phyloP scores from a whole-genome alignment of 306 rosid species.

The Cicer pinnatifidum region DNA sequence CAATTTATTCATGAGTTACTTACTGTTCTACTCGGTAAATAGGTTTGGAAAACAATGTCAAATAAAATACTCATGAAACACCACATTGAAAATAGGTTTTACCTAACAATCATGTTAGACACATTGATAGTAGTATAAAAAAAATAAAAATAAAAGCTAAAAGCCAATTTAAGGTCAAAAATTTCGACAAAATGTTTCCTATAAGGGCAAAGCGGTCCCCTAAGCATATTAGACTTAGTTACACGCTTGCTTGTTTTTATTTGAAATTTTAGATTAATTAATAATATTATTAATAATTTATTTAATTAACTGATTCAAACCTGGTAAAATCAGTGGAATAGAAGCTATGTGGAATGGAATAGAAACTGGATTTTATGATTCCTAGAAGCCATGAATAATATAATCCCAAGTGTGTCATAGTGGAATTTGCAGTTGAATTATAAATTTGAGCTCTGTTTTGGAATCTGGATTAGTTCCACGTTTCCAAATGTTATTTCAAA shows the following conservation, averaged over 20 bases:
- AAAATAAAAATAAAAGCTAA: background rate
- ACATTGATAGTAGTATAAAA: slow-evolving; percentile 27
- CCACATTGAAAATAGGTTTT: slow-evolving; percentile 18
- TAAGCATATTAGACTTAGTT: slow-evolving; percentile 45
- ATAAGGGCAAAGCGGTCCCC: slow-evolving; percentile 59
- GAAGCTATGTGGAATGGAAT: slow-evolving; percentile 99
- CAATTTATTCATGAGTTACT: background rate
- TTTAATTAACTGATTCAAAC: slow-evolving; percentile 39
- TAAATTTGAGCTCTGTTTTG: slow-evolving; percentile 55
- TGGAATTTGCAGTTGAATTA: slow-evolving; percentile 48
- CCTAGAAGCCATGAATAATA: slow-evolving; percentile 60
- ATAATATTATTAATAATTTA: background rate
- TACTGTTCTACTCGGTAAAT: background rate
- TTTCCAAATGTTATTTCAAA: slow-evolving; percentile 70
- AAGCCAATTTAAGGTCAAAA: slow-evolving; percentile 10
- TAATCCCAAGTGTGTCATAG: slow-evolving; percentile 47
- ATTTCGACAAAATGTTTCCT: slow-evolving; percentile 26
- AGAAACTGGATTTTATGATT: slow-evolving; percentile 94
- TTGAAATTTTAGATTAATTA: slow-evolving; percentile 41
- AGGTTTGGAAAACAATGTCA: background rate
- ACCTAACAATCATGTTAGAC: slow-evolving; percentile 32
- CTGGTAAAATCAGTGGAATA: slow-evolving; percentile 95
- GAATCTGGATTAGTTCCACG: slow-evolving; percentile 68
- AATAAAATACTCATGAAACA: background rate
- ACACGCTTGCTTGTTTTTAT: slow-evolving; percentile 59